phyloP scores from a whole-genome alignment of 1,284 basidiomycete species.

The Kwoniella shivajii region DNA sequence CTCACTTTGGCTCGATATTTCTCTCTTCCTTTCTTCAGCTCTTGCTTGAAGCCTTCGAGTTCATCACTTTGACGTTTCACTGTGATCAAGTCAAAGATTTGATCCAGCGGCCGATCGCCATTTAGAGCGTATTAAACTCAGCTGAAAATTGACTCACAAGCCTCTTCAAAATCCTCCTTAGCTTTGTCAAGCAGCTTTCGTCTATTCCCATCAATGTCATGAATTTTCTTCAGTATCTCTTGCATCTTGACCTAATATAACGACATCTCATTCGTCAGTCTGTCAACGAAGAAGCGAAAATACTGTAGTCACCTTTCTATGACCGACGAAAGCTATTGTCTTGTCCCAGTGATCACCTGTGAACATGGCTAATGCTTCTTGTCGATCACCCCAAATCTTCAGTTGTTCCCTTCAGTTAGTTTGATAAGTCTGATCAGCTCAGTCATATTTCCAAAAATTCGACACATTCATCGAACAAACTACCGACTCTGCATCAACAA shows the following conservation, averaged over 20 bases:
- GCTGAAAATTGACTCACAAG: too few species aligned
- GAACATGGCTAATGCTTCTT: too few species aligned
- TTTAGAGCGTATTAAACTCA: not conserved
- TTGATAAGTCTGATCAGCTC: too few species aligned
- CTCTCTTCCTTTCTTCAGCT: not conserved
- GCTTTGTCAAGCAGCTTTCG: conserved; percentile 6
- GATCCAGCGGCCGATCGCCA: not conserved
- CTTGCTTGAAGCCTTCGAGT: not conserved
- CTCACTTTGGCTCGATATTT: conserved; percentile 4
- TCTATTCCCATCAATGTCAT: conserved; percentile 4
- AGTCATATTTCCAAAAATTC: too few species aligned
- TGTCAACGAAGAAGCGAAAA: too few species aligned
- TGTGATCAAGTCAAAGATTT: not conserved
- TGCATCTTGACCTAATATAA: conserved; percentile 8
- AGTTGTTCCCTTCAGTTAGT: not conserved
- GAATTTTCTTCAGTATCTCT: conserved; percentile 9
- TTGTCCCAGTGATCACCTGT: too few species aligned
- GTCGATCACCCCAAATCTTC: too few species aligned
- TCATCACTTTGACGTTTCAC: conserved; percentile 2
- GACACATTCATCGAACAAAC: too few species aligned
- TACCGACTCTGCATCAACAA: too few species aligned
- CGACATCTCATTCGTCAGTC: too few species aligned
- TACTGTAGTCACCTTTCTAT: not conserved
- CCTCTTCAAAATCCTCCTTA: conserved; percentile 12
- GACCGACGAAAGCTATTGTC: too few species aligned